Conservation (phyloP, 2,329 filamentous ascomycete genomes). For the Penicillium aurantiogriseum region DNA sequence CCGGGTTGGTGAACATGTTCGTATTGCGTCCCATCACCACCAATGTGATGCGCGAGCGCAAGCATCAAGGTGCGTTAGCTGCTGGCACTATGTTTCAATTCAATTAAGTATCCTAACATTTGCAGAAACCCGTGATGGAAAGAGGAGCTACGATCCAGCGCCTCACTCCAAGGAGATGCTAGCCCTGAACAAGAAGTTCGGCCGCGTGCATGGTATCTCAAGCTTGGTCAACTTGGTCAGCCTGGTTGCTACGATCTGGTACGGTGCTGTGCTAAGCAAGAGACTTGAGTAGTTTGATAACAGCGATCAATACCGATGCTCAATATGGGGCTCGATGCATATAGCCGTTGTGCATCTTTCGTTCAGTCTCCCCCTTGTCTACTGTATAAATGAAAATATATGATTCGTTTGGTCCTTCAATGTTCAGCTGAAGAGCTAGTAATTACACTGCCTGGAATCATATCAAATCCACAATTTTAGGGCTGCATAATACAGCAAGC, state of each 20-base stretch:
- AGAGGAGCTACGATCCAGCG: slow-evolving; percentile 74
- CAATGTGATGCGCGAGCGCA: slow-evolving; percentile 70
- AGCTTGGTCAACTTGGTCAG: slow-evolving; percentile 74
- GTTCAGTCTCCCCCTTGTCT: background rate
- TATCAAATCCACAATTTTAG: background rate
- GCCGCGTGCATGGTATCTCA: slow-evolving; percentile 75
- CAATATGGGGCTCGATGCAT: background rate
- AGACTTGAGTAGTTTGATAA: slow-evolving; percentile 45
- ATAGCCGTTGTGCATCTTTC: background rate
- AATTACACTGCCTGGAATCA: background rate
- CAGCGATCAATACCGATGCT: background rate
- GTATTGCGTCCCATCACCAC: slow-evolving; percentile 74
- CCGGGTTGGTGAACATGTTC: slow-evolving; percentile 67
- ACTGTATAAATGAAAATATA: background rate
- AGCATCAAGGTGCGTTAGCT: slow-evolving; percentile 67
- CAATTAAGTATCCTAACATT: slow-evolving; percentile 8
- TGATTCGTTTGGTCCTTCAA: background rate
- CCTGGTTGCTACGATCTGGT: slow-evolving; percentile 68
- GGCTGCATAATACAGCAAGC: background rate
- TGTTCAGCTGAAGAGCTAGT: background rate
- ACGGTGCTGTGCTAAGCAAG: slow-evolving; percentile 72
- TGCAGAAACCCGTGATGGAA: slow-evolving; percentile 78
- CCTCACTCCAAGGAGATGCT: slow-evolving; percentile 85
- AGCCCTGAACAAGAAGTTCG: slow-evolving; percentile 74
- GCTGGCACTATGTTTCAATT: background rate